phyloP scores from a whole-genome alignment of 2,329 filamentous ascomycete genomes.

The Colletotrichum liriopes region DNA sequence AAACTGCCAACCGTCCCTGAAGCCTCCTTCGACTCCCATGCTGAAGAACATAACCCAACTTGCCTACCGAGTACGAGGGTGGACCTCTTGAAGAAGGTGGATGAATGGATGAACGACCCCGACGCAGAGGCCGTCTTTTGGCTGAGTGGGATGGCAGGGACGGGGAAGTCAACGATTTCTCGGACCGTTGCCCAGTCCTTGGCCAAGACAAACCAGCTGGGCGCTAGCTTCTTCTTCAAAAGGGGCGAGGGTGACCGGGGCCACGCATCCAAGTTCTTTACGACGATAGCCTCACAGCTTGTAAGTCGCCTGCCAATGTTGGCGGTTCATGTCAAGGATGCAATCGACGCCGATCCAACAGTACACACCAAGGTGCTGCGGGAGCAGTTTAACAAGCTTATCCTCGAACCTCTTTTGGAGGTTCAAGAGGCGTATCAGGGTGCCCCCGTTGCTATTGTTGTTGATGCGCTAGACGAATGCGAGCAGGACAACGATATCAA shows the following conservation, averaged over 20 bases:
- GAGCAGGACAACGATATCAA: slow-evolving; percentile 49
- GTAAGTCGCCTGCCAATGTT: slow-evolving; percentile 14
- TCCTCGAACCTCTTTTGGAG: slow-evolving; percentile 52
- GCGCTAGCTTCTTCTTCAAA: slow-evolving; percentile 62
- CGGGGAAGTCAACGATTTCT: slow-evolving; percentile 58
- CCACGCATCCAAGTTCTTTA: slow-evolving; percentile 53
- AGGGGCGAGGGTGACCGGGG: slow-evolving; percentile 54
- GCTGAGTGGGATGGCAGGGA: slow-evolving; percentile 58
- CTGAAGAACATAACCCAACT: slow-evolving; percentile 51
- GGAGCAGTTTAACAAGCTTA: slow-evolving; percentile 60
- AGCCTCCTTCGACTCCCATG: slow-evolving; percentile 54
- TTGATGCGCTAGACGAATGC: slow-evolving; percentile 53
- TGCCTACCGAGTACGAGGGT: slow-evolving; percentile 52
- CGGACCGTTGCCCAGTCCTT: slow-evolving; percentile 30
- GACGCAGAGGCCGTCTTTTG: slow-evolving; percentile 51
- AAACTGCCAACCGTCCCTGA: slow-evolving; percentile 45
- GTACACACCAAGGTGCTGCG: slow-evolving; percentile 48
- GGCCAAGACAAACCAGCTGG: slow-evolving; percentile 37
- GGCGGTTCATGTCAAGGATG: slow-evolving; percentile 45
- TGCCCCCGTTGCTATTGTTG: slow-evolving; percentile 44
- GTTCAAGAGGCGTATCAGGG: background rate
- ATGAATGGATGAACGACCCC: slow-evolving; percentile 48
- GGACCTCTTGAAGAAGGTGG: slow-evolving; percentile 51
- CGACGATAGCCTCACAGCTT: slow-evolving; percentile 57
- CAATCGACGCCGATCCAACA: slow-evolving; percentile 50